Base-by-base conservation (phyloP, 441 rosid genomes). In the Raphanus hybrid region DNA sequence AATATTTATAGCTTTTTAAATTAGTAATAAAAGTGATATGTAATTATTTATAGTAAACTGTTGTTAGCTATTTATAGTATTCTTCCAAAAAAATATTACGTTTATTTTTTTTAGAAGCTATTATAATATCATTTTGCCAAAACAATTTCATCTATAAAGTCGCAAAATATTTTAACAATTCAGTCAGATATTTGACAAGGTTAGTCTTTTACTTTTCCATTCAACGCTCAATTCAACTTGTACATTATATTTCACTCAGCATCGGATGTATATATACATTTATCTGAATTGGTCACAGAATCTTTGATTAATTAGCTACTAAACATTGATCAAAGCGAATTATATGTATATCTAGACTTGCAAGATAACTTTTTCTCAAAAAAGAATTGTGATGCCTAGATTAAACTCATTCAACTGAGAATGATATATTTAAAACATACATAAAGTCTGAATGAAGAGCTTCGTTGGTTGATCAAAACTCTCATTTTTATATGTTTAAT, bases 31-130 rank as follows among this genome's bases (percentile, higher is more conserved):
- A 16, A 54, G 4, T 6, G 1, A 54, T 2, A 48, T 5, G 50
- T 9, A 26, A 60, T 26, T 60, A 45, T 62, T 45, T 45, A 27
- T 71, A 71, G 68, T 52, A 52, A 5, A 52, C 6, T 14, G 58
- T 15, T 52, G 3, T 5, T 6, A 52, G 8, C 9, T 43, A 43
- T 43, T 43, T 43, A 43, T 43, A 43, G n/a, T 43, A 39, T 8
- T 39, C 45, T 39, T 11, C 50, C n/a, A 43, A 1, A 43, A 43
- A 29, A 3, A 29, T 29, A 29, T 29, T 29, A 29, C 5, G 34
- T 29, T 29, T 29, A 4, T 29, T 29, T 23, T 29, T 29, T 29
- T 3, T 29, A 29, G 4, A 29, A 29, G 34, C 34, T 4, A 29
- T 29, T 29, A 29, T 29, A 29, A 29, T 29, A 29, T 29, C 34